Evolutionary conservation across 2,329 filamentous ascomycete genomes (phyloP).

Genomic region (Aspergillus novofumigatus): DNA sequence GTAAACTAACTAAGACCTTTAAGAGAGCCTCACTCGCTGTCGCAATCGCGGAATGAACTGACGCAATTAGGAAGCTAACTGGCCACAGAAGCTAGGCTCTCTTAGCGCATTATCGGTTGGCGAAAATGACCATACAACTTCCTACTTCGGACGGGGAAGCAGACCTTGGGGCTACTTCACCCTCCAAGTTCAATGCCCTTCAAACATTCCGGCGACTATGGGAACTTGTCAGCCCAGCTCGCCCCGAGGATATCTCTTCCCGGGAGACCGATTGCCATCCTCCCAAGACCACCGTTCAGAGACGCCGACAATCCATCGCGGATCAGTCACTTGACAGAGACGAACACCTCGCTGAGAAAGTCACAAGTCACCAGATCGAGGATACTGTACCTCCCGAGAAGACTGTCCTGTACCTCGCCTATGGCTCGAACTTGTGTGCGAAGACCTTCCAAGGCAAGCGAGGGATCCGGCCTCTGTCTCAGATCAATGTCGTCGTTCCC

Average conservation of each 20-base stretch:
- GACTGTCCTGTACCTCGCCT: constrained; percentile 77
- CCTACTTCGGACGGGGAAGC: background rate
- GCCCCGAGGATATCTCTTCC: background rate
- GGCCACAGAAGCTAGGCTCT: background rate
- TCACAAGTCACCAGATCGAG: constrained; percentile 2
- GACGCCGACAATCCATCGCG: constrained; percentile 20
- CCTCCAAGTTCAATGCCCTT: background rate
- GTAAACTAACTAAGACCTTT: background rate
- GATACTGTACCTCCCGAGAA: constrained; percentile 16
- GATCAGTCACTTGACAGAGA: constrained; percentile 23
- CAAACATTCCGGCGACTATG: constrained; percentile 9
- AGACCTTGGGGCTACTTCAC: background rate
- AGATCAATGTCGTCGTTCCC: constrained; percentile 77
- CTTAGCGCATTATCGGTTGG: background rate
- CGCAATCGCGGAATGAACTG: background rate
- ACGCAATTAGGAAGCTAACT: background rate
- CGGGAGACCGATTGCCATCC: constrained; percentile 1
- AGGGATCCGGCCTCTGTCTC: constrained; percentile 75
- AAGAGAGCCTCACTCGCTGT: background rate
- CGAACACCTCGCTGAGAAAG: constrained; percentile 18
- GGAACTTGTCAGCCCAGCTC: constrained; percentile 3
- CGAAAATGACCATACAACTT: background rate
- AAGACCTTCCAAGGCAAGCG: constrained; percentile 75
- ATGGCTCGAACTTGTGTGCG: constrained; percentile 82
- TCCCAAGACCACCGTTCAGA: constrained; percentile 15